Percentiles rank a stretch among this genome's conserved stretches.
These are phyloP conservation scores for Termitomyces sp. DNA, from an alignment of 768 basidiomycete species.

Conservation along the genomic window DNA sequence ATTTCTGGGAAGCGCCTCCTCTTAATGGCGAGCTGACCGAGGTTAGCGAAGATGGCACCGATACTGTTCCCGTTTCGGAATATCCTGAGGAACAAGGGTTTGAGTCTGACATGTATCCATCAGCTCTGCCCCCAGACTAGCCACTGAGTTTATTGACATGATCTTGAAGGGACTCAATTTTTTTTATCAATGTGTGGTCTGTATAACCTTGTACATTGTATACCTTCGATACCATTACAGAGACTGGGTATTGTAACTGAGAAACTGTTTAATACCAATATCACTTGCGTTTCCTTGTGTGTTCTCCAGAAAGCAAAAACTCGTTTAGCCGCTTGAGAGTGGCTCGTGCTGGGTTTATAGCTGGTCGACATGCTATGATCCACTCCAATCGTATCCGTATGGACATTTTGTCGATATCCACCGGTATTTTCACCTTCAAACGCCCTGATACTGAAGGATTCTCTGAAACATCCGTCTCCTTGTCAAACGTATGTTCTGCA, in stretches of 20 bases:
- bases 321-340: constrained; percentile 80
- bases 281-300: not conserved
- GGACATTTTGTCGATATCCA: constrained; percentile 44
- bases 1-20: constrained; percentile 4
- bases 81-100: not conserved
- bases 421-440: not conserved
- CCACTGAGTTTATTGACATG: not conserved
- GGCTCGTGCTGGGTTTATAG: constrained; percentile 78
- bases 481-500: not conserved
- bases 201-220: not conserved
- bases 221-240: not conserved
- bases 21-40: not conserved
- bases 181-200: not conserved
- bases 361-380: constrained; percentile 72
- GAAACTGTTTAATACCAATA: not conserved
- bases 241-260: not conserved
- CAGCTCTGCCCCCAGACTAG: not conserved
- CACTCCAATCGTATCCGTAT: constrained; percentile 78
- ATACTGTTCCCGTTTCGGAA: not conserved
- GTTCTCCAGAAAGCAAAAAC: constrained; percentile 41
- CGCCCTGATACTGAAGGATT: not conserved
- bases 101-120: not conserved
- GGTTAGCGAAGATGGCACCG: not conserved
- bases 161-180: not conserved
- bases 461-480: not conserved